Evolutionary conservation across 202 grass and related monocot genomes (phyloP), one percentile per base, ranked within the genome.

Genomic region (Zizania palustris): DNA sequence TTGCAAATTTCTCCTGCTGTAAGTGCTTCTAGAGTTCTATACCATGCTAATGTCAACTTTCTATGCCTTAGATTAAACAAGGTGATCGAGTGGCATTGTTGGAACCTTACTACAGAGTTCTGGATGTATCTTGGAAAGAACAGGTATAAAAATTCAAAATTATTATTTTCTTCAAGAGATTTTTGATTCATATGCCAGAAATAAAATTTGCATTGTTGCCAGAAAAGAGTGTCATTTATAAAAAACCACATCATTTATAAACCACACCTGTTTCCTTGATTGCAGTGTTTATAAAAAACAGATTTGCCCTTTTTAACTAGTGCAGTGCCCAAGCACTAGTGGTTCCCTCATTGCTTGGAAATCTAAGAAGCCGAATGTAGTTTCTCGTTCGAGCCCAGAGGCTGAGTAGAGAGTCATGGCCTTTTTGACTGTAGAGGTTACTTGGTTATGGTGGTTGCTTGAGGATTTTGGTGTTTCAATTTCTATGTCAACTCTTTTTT

Each of bases 51-150:
- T 74, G n/a, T 49, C 6, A 67, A 14, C 44, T 21, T 75, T 88
- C 35, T 80, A 5, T 58, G 18, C 16, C 16, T 70, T 37, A 88
- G 86, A 84, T 88, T 75, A 84, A 88, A 84, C 76, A 88, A 68
- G 81, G 81, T 59, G 81, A 88, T 75, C 71, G 58, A 22, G 81
- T 84, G 20, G 64, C 67, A 60, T 45, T 84, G 43, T 75, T 75
- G 21, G 80, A 88, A 53, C 86, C 86, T 76, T 80, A 75, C 57
- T 88, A 84, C 34, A 84, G 71, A 80, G 51, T 76, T 22, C 46
- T 88, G 59, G 76, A 80, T 16, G 74, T 68, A 38, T 49, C 48
- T 13, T 88, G 75, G 81, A 88, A 88, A 75, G 71, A 80, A 45
- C 72, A 80, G 86, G 86, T 80, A 80, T 9, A 7, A 7, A 20